Conservation (phyloP, 257 asterid species). For the Fraxinus excelsior region DNA sequence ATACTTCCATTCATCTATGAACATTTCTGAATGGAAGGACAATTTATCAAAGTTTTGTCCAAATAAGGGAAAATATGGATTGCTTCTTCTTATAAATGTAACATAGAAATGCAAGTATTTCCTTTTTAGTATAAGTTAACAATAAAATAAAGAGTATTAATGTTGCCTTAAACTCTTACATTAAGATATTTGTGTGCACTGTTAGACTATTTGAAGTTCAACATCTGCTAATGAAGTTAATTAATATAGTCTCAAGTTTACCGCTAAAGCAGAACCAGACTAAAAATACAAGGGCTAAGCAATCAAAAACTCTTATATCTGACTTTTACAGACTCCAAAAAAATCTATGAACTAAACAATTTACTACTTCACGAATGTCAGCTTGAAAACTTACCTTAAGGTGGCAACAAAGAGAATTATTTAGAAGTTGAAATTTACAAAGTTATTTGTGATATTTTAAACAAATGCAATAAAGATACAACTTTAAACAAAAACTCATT, state of each 20-base stretch:
- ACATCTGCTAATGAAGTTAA: too few species aligned
- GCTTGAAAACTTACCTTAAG: not conserved
- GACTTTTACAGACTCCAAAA: not conserved
- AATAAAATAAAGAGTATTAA: not conserved
- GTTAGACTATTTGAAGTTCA: not conserved
- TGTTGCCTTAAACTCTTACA: too few species aligned
- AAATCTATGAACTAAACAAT: not conserved
- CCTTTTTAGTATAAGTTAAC: not conserved
- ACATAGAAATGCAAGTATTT: too few species aligned
- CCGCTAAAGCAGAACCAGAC: not conserved
- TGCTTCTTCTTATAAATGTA: not conserved
- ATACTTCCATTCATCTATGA: not conserved
- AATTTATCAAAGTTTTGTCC: not conserved
- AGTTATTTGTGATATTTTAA: not conserved
- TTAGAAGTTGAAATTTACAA: not conserved
- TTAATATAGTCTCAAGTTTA: too few species aligned
- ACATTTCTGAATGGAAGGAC: not conserved
- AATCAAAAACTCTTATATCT: not conserved
- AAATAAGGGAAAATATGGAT: not conserved
- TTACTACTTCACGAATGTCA: not conserved
- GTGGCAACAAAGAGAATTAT: too few species aligned
- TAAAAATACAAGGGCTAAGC: not conserved
- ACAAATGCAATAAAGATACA: not conserved
- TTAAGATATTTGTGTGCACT: too few species aligned
- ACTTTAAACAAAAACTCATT: not conserved